phyloP scores from a whole-genome alignment of 495 filamentous ascomycete genomes.

The Parmelia sp. region DNA sequence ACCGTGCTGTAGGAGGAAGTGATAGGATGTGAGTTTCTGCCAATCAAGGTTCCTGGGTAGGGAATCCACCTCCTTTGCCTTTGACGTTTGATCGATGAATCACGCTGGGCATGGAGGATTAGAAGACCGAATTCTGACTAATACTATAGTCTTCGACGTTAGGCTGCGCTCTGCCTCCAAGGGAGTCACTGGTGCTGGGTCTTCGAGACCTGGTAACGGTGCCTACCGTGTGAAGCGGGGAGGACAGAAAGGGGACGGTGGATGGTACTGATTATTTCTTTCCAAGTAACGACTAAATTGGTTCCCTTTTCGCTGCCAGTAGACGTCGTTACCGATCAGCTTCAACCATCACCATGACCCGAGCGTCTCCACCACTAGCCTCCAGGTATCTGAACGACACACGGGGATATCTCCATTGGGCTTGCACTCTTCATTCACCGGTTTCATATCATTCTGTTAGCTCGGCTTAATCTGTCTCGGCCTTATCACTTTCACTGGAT shows the following conservation, averaged over 20 bases:
- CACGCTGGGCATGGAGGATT: constrained; percentile 71
- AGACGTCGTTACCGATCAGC: constrained; percentile 17
- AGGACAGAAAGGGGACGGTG: constrained; percentile 47
- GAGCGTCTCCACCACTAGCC: constrained; percentile 10
- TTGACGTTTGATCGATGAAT: constrained; percentile 62
- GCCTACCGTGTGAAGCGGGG: constrained; percentile 73
- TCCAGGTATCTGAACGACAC: constrained; percentile 16
- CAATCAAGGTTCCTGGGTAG: constrained; percentile 86
- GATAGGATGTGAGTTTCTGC: constrained; percentile 98
- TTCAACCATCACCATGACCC: constrained; percentile 17
- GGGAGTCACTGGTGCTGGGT: constrained; percentile 57
- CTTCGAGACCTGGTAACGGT: constrained; percentile 54
- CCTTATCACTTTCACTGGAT: constrained; percentile 12
- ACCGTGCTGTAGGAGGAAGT: constrained; percentile 82
- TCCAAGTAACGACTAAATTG: constrained; percentile 16
- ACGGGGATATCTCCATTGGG: constrained; percentile 16
- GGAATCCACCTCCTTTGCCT: constrained; percentile 78
- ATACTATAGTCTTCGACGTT: constrained; percentile 82
- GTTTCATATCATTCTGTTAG: constrained; percentile 17
- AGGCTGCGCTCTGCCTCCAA: constrained; percentile 94
- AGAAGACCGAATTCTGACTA: constrained; percentile 59
- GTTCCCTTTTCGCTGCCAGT: constrained; percentile 10
- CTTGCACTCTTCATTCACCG: constrained; percentile 12
- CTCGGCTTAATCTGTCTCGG: constrained; percentile 24
- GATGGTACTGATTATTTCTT: constrained; percentile 45